Percentiles rank a stretch among this genome's conserved stretches.
phyloP scores from a whole-genome alignment of 1,139 yeast species.

The Geotrichum cucujoidarum region DNA sequence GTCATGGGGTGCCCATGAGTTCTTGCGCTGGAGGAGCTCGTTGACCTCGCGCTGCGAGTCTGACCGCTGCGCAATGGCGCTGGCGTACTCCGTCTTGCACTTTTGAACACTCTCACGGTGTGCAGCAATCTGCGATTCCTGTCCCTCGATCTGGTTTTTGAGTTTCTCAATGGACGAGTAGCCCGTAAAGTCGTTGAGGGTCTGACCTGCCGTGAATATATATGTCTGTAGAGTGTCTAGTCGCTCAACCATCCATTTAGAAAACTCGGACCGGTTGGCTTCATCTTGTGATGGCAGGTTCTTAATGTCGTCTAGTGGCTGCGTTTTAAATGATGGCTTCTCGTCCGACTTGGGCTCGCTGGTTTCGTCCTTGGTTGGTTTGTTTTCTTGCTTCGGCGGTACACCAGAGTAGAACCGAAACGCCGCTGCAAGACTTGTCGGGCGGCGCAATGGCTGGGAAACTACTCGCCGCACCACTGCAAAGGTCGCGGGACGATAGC shows the following conservation, averaged over 20 bases:
- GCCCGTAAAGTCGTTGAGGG: conserved; percentile 88
- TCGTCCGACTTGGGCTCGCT: neutral
- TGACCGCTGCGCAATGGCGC: conserved; percentile 62
- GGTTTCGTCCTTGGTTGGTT: too few species aligned
- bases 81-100: conserved; percentile 52
- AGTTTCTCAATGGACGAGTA: conserved; percentile 75
- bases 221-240: conserved; percentile 64
- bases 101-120: conserved; percentile 48
- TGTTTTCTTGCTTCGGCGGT: too few species aligned
- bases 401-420: too few species aligned
- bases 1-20: conserved; percentile 72
- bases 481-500: too few species aligned
- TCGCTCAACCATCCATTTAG: conserved; percentile 50
- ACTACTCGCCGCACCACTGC: too few species aligned
- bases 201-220: conserved; percentile 62
- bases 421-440: too few species aligned
- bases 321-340: neutral
- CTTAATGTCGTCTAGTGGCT: conserved; percentile 19
- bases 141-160: conserved; percentile 53
- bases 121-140: conserved; percentile 39
- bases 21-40: conserved; percentile 80
- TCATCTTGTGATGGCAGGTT: conserved; percentile 44
- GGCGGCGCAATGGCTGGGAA: too few species aligned
- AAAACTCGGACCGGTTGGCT: conserved; percentile 44
- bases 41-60: conserved; percentile 80